phyloP scores from a whole-genome alignment of 371 early-diverging fungal species.

The Thermomucor indicae-seudaticae region DNA sequence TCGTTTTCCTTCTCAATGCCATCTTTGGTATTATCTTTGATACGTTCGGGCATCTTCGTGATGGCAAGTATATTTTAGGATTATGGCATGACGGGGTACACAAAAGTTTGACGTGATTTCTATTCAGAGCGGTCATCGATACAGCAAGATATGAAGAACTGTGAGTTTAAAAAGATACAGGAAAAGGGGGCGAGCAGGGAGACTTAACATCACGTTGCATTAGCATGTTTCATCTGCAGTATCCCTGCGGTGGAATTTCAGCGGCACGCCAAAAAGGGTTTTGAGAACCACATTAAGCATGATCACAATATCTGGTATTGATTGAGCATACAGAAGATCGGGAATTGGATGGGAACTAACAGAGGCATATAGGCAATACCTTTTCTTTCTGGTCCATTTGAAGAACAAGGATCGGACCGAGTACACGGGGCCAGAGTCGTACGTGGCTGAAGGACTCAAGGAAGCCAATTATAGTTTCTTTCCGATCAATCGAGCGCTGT shows the following conservation, averaged over 20 bases:
- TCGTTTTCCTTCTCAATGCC: conserved; percentile 54
- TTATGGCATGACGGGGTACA: not conserved
- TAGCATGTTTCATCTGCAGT: conserved; percentile 54
- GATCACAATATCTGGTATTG: conserved; percentile 57
- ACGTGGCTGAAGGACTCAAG: conserved; percentile 41
- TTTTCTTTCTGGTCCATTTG: conserved; percentile 54
- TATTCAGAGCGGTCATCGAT: conserved; percentile 41
- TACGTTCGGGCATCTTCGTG: conserved; percentile 57
- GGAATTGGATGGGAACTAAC: not conserved
- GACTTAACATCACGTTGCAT: not conserved
- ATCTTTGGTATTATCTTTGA: conserved; percentile 64
- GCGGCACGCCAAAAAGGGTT: conserved; percentile 44
- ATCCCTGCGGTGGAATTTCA: conserved; percentile 53
- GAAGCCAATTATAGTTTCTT: conserved; percentile 49
- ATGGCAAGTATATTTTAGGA: conserved; percentile 23
- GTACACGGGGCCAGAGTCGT: conserved; percentile 55
- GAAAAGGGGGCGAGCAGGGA: not conserved
- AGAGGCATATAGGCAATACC: conserved; percentile 38
- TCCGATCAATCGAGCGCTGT: conserved; percentile 53
- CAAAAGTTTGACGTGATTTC: not conserved
- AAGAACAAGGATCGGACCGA: conserved; percentile 53
- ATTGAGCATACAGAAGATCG: not conserved
- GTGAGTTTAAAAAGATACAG: conserved; percentile 13
- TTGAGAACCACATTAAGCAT: conserved; percentile 49
- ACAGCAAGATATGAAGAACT: conserved; percentile 47